phyloP scores from a whole-genome alignment of 345 rosid species.

The Noccaea bulbosa region DNA sequence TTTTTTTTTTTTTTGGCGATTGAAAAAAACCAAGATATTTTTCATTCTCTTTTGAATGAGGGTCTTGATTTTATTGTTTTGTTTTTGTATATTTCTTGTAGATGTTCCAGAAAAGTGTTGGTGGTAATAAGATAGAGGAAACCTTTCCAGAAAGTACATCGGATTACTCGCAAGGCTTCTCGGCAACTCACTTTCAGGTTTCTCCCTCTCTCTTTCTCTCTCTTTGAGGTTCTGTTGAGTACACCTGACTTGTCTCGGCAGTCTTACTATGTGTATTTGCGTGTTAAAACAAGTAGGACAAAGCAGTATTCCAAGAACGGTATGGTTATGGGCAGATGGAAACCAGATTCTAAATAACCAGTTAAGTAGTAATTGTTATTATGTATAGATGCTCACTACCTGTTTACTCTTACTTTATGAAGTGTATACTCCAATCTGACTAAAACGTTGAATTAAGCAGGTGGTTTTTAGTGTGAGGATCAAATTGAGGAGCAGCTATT shows the following conservation, averaged over 20 bases:
- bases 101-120: constrained; percentile 48
- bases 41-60: not conserved
- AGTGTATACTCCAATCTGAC: not conserved
- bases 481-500: constrained; percentile 26
- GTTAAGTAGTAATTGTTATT: constrained; percentile 20
- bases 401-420: constrained; percentile 22
- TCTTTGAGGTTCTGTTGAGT: constrained; percentile 21
- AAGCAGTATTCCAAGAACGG: constrained; percentile 36
- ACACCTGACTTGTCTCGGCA: constrained; percentile 37
- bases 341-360: constrained; percentile 28
- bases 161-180: constrained; percentile 68
- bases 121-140: constrained; percentile 46
- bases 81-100: not conserved
- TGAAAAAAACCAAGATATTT: not conserved
- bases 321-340: constrained; percentile 40
- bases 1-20: too few relatives aligned
- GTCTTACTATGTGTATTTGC: constrained; percentile 18
- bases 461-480: constrained; percentile 4
- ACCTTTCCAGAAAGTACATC: constrained; percentile 57
- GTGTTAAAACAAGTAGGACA: constrained; percentile 34
- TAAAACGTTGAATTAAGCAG: constrained; percentile 17
- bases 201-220: not conserved
- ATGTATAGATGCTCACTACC: constrained; percentile 8
- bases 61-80: constrained; percentile 3
- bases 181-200: constrained; percentile 76